Conservation (phyloP, 495 filamentous ascomycete species). For the Pyronema omphalodes region DNA sequence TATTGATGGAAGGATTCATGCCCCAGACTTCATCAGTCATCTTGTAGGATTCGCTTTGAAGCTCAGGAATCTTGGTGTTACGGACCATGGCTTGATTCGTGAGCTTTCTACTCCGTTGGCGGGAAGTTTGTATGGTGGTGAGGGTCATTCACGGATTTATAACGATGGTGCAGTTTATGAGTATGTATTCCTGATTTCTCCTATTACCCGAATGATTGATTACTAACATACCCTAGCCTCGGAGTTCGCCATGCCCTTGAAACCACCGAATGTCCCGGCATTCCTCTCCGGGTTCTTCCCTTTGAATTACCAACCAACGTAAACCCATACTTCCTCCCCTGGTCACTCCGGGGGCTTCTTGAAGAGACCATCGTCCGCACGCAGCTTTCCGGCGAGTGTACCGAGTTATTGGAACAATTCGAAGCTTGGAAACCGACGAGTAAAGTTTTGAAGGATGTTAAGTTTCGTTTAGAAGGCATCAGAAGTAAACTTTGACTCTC, state of each 20-base stretch:
- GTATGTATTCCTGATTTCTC: conserved; percentile 30
- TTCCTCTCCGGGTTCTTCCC: conserved; percentile 34
- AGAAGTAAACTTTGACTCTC: conserved; percentile 15
- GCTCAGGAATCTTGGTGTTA: conserved; percentile 74
- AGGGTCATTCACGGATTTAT: conserved; percentile 85
- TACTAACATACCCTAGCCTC: conserved; percentile 33
- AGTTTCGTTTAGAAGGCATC: conserved; percentile 84
- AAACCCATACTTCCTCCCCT: conserved; percentile 73
- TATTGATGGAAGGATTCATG: conserved; percentile 80
- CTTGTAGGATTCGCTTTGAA: conserved; percentile 86
- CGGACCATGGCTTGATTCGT: conserved; percentile 82
- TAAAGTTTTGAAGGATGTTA: conserved; percentile 88
- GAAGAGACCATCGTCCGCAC: conserved; percentile 82
- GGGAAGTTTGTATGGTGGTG: conserved; percentile 76
- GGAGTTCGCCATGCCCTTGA: conserved; percentile 73
- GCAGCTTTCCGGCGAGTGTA: conserved; percentile 56
- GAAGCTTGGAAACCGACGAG: conserved; percentile 81
- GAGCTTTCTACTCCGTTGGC: conserved; percentile 79
- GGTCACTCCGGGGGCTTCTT: conserved; percentile 79
- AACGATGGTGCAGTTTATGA: conserved; percentile 80
- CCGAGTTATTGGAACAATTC: conserved; percentile 66
- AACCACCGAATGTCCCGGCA: conserved; percentile 44
- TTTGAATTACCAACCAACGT: conserved; percentile 32
- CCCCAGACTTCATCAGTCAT: conserved; percentile 82
- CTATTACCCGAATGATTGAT: background rate